These are phyloP conservation scores for Venturia pyrina DNA, from an alignment of 2,329 filamentous ascomycete species.

Conservation along the genomic window DNA sequence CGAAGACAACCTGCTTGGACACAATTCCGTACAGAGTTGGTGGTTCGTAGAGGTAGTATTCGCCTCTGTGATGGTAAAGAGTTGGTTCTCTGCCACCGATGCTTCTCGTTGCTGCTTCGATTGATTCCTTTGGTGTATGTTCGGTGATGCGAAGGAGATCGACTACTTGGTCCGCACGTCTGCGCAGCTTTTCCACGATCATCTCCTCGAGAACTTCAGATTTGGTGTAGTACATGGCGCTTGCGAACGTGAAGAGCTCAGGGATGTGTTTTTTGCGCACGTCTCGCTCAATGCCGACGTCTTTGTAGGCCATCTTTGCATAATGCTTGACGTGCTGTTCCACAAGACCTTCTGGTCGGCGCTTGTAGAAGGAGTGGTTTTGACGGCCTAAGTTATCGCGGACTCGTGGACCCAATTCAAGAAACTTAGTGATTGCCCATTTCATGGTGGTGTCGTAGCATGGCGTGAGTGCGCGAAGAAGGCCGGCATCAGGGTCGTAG, in stretches of 20 bases:
- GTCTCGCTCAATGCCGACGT: constrained; percentile 33
- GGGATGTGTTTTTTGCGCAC: constrained; percentile 21
- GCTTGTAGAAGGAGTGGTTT: constrained; percentile 26
- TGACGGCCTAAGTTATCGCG: constrained; percentile 19
- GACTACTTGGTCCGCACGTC: neutral
- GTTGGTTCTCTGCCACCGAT: neutral
- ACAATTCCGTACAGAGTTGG: constrained; percentile 47
- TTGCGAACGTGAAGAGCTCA: neutral
- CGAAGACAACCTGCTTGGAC: constrained; percentile 42
- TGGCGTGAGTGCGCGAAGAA: neutral
- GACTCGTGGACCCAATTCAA: constrained; percentile 41
- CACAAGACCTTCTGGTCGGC: constrained; percentile 29
- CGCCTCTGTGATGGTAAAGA: neutral
- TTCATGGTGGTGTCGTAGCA: constrained; percentile 32
- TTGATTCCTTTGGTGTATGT: neutral
- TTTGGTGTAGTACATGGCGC: neutral
- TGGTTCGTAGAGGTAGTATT: constrained; percentile 18
- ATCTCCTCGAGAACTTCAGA: neutral
- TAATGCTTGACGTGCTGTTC: constrained; percentile 35
- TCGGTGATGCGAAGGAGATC: neutral
- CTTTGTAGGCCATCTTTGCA: constrained; percentile 43
- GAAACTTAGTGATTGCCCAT: constrained; percentile 39
- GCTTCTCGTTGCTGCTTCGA: neutral
- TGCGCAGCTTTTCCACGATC: neutral
- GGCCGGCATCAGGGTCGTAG: neutral